Conservation (phyloP, 2,329 filamentous ascomycete genomes). For the Monosporascus sp. region DNA sequence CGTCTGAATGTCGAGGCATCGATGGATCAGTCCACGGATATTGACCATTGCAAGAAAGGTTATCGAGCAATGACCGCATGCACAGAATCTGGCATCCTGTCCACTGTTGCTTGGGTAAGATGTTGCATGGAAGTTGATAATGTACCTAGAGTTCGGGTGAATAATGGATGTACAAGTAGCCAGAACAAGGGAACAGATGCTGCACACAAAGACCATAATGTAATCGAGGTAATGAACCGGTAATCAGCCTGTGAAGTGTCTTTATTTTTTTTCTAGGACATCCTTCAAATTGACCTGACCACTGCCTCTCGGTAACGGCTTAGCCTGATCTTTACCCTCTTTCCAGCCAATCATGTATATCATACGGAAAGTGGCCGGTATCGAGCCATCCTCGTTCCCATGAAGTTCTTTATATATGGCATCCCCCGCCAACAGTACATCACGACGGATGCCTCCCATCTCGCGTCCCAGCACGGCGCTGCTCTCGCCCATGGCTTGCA, state of each 20-base stretch:
- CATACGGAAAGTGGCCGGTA: slow-evolving; percentile 88
- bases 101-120: too few species aligned
- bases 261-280: slow-evolving; percentile 49
- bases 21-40: too few species aligned
- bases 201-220: slow-evolving; percentile 1
- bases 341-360: slow-evolving; percentile 99
- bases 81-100: too few species aligned
- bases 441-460: slow-evolving; percentile 68
- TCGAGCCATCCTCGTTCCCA: slow-evolving; percentile 68
- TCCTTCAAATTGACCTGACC: slow-evolving; percentile 88
- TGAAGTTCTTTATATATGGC: slow-evolving; percentile 86
- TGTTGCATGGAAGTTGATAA: too few species aligned
- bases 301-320: slow-evolving; percentile 77
- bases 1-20: too few species aligned
- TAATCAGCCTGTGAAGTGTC: neutral
- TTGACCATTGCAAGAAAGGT: too few species aligned
- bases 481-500: slow-evolving; percentile 93
- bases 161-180: too few species aligned
- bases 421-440: slow-evolving; percentile 82
- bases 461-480: slow-evolving; percentile 86
- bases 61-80: too few species aligned
- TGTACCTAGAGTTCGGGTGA: too few species aligned
- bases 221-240: neutral
- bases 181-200: neutral
- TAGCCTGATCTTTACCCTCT: slow-evolving; percentile 68